Base-by-base conservation (phyloP, 768 basidiomycete species). In the Gymnopilus junonius region DNA sequence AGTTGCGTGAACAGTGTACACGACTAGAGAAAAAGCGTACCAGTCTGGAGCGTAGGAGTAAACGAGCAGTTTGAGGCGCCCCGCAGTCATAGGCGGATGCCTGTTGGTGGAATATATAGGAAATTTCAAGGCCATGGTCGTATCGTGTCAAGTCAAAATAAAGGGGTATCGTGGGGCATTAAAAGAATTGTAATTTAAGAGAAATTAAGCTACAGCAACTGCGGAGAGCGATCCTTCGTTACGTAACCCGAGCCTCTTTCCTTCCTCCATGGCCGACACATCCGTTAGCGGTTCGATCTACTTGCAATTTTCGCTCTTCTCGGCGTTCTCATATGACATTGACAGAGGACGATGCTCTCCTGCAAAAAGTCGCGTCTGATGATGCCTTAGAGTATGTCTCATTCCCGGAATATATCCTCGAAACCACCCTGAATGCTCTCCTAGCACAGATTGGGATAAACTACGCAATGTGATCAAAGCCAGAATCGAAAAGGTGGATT, bases 31-130 rank as follows among this genome's bases (percentile, higher is more conserved):
- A n/a, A 27, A 29, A 35, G 64, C 85, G 58, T 64, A 92, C 92
- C 92, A 94, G 69, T 94, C 92, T 0, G 90, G 89, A 23, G 85
- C 83, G 76, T 94, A 93, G 3, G 89, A 89, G 40, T 79, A 69
- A 21, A 91, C 63, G 10, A 92, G 74, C 61, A 79, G 77, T 62
- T 78, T 73, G 34, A 78, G 75, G 53, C 80, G 69, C 23, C 68
- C 55, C 25, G 77, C 37, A 31, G 77, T 67, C 37, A 81, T 70
- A 25, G 71, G 71, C 57, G 37, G 8, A 67, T 59, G 50, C 65
- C 65, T 57, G 63, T 42, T 42, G 35, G 56, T 58, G 23, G 25
- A 69, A 53, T 29, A 64, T 55, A 72, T 64, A 55, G 71, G 70
- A 55, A 78, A 73, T 21, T 61, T 69, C 75, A 77, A 79, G 4